These are phyloP conservation scores for Exophiala xenobiotica DNA, from an alignment of 2,329 filamentous ascomycete species.

Conservation along the genomic window DNA sequence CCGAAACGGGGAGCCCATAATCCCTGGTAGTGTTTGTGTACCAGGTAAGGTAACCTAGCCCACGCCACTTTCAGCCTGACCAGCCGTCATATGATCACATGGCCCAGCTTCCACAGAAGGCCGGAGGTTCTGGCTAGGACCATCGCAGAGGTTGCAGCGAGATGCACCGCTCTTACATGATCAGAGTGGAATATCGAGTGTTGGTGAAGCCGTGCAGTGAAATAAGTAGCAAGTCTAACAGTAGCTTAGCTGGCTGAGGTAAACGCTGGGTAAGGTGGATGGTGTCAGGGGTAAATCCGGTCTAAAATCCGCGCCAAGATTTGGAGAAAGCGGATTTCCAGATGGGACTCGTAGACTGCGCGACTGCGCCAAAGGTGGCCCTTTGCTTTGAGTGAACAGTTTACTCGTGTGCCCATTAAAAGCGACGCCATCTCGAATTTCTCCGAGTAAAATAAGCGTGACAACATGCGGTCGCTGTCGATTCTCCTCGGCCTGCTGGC, in stretches of 20 bases:
- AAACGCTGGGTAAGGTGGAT: neutral
- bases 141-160: too few species aligned
- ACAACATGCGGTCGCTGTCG: conserved; percentile 63
- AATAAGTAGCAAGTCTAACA: neutral
- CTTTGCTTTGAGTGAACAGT: neutral
- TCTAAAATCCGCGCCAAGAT: neutral
- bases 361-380: neutral
- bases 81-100: too few species aligned
- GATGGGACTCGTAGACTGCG: too few species aligned
- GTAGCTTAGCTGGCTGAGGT: neutral
- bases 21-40: too few species aligned
- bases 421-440: neutral
- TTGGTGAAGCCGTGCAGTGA: too few species aligned
- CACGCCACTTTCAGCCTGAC: too few species aligned
- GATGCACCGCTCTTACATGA: too few species aligned
- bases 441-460: neutral
- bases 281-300: neutral
- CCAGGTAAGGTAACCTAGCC: too few species aligned
- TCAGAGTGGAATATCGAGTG: too few species aligned
- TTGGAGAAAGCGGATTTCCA: neutral
- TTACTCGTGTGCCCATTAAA: neutral
- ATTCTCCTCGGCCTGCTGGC: conserved; percentile 69
- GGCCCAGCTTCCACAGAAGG: too few species aligned
- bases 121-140: too few species aligned
- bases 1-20: too few species aligned